Evolutionary conservation across 208 protist species (phyloP).

Genomic region (Leishmania turanica): DNA sequence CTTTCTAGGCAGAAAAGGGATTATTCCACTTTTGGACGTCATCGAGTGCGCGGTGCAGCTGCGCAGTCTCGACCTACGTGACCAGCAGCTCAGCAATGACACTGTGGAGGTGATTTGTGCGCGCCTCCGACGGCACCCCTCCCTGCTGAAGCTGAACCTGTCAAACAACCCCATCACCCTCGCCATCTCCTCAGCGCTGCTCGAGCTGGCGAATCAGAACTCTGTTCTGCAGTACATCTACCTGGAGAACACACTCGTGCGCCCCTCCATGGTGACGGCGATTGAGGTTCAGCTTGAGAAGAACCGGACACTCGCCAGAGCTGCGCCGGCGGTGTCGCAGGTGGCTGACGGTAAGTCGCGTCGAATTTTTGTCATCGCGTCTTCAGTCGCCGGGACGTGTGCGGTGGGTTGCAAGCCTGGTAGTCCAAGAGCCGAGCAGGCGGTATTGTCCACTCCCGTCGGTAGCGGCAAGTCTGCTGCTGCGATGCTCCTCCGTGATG

Average conservation of each 20-base stretch:
- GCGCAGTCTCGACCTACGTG: constrained; percentile 48
- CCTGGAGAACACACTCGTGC: constrained; percentile 66
- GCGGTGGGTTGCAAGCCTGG: neutral
- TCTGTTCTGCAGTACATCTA: constrained; percentile 59
- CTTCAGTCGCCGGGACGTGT: neutral
- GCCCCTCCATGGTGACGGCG: constrained; percentile 41
- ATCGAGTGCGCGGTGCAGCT: constrained; percentile 60
- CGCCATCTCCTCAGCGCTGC: constrained; percentile 48
- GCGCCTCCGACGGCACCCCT: constrained; percentile 54
- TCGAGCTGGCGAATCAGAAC: constrained; percentile 74
- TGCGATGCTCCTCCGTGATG: neutral
- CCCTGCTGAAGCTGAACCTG: constrained; percentile 73
- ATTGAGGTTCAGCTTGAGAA: constrained; percentile 62
- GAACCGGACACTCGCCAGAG: constrained; percentile 38
- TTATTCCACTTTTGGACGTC: constrained; percentile 80
- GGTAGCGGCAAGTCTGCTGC: constrained; percentile 19
- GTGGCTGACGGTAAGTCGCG: neutral
- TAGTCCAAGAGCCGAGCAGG: neutral
- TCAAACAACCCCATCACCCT: constrained; percentile 87
- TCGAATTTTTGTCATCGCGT: neutral
- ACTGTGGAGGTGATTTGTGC: constrained; percentile 59
- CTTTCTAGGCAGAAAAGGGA: constrained; percentile 81
- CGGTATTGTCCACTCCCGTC: neutral
- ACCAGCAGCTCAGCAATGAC: constrained; percentile 66
- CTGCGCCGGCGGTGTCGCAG: neutral